Percentiles rank a stretch among this genome's conserved stretches.
These are phyloP conservation scores for Xylaria sp. DNA, from an alignment of 2,329 filamentous ascomycete species.

Conservation along the genomic window DNA sequence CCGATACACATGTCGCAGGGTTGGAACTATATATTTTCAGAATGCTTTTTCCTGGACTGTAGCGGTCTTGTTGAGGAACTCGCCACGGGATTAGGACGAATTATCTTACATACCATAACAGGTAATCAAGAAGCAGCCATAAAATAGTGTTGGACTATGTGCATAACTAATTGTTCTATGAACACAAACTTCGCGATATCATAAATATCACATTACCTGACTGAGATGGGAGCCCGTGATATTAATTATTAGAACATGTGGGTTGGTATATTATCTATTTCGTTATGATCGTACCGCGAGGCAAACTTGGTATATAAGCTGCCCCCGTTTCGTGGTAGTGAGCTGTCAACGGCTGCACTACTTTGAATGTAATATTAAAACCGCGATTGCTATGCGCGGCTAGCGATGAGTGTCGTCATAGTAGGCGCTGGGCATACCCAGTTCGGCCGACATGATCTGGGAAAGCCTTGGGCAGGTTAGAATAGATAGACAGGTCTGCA, in stretches of 20 bases:
- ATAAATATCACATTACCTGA: slow-evolving; percentile 5
- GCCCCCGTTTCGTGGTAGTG: slow-evolving; percentile 28
- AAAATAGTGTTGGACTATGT: not conserved
- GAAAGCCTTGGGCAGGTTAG: not conserved
- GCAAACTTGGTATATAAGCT: slow-evolving; percentile 29
- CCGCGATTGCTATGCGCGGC: slow-evolving; percentile 7
- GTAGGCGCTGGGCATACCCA: not conserved
- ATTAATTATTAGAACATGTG: slow-evolving; percentile 28
- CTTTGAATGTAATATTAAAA: slow-evolving; percentile 22
- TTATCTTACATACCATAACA: not conserved
- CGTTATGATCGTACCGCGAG: slow-evolving; percentile 42
- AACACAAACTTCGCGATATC: not conserved
- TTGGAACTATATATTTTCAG: too few species aligned
- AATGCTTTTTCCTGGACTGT: too few species aligned
- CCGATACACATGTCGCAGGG: too few species aligned
- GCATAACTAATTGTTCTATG: not conserved
- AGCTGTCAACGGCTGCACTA: slow-evolving; percentile 25
- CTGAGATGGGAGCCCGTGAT: not conserved
- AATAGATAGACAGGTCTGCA: not conserved
- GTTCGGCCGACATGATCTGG: slow-evolving; percentile 22
- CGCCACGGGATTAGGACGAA: too few species aligned
- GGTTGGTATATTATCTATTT: slow-evolving; percentile 41
- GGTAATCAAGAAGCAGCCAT: too few species aligned
- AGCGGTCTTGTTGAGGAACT: too few species aligned
- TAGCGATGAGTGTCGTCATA: slow-evolving; percentile 7